Conservation (phyloP, 2,329 filamentous ascomycete species). For the Dactylellina drechsleri region DNA sequence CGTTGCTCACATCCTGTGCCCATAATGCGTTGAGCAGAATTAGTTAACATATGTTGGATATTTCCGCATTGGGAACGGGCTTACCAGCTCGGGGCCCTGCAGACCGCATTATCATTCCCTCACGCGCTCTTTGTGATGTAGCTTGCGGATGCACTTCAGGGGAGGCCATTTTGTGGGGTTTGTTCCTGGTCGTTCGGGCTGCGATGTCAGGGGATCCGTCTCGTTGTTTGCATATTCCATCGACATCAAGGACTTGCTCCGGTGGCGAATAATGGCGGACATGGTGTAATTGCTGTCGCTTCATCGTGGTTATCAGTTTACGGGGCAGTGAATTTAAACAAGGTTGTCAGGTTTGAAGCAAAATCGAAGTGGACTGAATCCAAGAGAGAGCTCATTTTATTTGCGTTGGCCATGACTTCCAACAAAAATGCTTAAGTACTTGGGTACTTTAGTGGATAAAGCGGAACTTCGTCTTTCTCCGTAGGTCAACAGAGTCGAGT, state of each 20-base stretch:
- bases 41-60: background rate
- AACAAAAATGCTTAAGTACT: no score
- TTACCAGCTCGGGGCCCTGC: slow-evolving; percentile 20
- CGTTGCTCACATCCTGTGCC: slow-evolving; percentile 28
- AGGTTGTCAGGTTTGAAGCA: no score
- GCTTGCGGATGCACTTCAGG: background rate
- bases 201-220: slow-evolving; percentile 21
- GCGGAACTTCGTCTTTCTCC: no score
- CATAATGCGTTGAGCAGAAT: slow-evolving; percentile 15
- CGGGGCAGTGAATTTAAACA: no score
- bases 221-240: background rate
- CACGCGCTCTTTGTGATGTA: background rate
- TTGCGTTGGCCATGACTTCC: no score
- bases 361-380: no score
- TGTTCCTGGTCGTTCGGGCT: slow-evolving; percentile 16
- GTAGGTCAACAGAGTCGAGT: no score
- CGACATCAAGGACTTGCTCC: background rate
- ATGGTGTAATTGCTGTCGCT: background rate
- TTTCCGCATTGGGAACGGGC: background rate
- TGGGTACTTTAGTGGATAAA: no score
- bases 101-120: slow-evolving; percentile 24
- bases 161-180: background rate
- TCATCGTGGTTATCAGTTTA: background rate
- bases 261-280: background rate
- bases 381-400: no score